These are phyloP conservation scores for Euphrasia arctica DNA, from an alignment of 305 asterid species.

Conservation along the genomic window DNA sequence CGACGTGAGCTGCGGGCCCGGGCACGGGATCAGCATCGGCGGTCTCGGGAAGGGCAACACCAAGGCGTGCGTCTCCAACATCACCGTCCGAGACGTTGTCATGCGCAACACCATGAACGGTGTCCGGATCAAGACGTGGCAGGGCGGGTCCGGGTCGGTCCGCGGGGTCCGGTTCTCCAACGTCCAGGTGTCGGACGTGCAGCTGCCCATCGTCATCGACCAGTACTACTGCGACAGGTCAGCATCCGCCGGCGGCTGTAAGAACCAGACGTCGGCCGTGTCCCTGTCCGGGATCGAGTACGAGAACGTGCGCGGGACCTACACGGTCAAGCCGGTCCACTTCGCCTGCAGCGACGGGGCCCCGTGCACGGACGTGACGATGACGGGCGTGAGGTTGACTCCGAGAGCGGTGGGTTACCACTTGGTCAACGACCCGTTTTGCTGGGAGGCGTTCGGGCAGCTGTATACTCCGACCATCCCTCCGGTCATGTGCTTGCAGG, in stretches of 20 bases:
- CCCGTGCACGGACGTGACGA: conserved; percentile 78
- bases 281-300: conserved; percentile 80
- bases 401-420: conserved; percentile 65
- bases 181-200: conserved; percentile 79
- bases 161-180: conserved; percentile 70
- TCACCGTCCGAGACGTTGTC: conserved; percentile 69
- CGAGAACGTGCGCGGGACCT: conserved; percentile 75
- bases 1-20: conserved; percentile 92
- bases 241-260: conserved; percentile 36
- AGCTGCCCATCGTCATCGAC: conserved; percentile 79
- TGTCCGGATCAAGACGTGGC: conserved; percentile 96
- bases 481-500: conserved; percentile 61
- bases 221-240: conserved; percentile 84
- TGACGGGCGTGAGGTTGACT: conserved; percentile 55
- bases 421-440: conserved; percentile 65
- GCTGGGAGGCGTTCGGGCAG: conserved; percentile 93
- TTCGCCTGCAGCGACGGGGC: conserved; percentile 75
- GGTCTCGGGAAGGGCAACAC: conserved; percentile 81
- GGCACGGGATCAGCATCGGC: conserved; percentile 97
- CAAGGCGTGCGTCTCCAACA: conserved; percentile 93
- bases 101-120: conserved; percentile 91
- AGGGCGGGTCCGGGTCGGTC: conserved; percentile 94
- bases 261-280: conserved; percentile 83
- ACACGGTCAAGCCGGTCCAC: conserved; percentile 83
- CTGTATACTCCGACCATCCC: conserved; percentile 71